Base-by-base conservation (phyloP, 495 filamentous ascomycete species). In the Penicillium antarcticum region DNA sequence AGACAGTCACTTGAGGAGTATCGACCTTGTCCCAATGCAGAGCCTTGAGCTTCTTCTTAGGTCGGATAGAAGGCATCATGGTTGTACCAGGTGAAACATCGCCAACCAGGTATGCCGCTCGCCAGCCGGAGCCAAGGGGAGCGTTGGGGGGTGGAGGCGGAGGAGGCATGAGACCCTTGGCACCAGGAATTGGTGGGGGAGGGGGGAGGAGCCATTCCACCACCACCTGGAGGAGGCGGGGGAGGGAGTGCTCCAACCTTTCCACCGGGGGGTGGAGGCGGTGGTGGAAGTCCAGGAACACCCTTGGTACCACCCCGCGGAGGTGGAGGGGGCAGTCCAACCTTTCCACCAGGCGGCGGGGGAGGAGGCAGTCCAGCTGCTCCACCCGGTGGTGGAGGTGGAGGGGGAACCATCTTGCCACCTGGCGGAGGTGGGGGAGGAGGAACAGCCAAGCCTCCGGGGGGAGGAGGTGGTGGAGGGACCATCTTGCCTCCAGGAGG, bases 11-110 rank as follows among this genome's bases (percentile, higher is more conserved):
- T 64, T 95, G 86, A 13, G 91, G 88, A 44, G 90, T 79, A 68
- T 98, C 94, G 33, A 98, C 88, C 72, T 98, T 98, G 65, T 98
- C 94, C 94, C 94, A 98, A 74, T 98, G 94, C 53, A 98, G 80
- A 32, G 94, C 92, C 81, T 98, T 98, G 61, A 98, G 88, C 72
- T 97, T 98, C 84, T 95, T 97, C 80, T 96, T 97, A 29, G 95
- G 92, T 57, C 92, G 78, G 21, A 88, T 88, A 56, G 88, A 87
- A 24, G 90, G 81, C 62, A 89, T 74, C 36, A 79, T 73, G 39
- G 83, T 72, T 11, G 71, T 72, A 45, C 71, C 61, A 23, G 66
- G 56, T 32, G 68, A 69, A 26, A 61, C 48, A 39, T 72, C 75
- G 36, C 82, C 76, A 55, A 69, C 65, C 63, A 79, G 59, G 45